A percentile compares a stretch with the other conserved stretches of the same genome.
These are phyloP conservation scores for Aspergillus sp. DNA, from an alignment of 2,329 filamentous ascomycete genomes.

Conservation along the genomic window DNA sequence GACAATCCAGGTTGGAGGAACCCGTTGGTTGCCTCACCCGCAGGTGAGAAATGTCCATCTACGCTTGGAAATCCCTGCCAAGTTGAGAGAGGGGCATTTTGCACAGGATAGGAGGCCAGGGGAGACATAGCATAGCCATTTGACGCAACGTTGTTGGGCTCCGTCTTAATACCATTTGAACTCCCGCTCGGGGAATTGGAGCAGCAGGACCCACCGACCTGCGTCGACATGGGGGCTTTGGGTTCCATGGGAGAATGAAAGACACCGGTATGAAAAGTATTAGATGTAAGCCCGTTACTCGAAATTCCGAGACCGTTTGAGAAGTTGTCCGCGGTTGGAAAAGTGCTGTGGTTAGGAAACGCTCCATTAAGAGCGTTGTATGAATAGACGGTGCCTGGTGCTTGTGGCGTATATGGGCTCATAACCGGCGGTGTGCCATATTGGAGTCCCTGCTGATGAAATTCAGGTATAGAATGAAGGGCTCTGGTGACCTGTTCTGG, in stretches of 20 bases:
- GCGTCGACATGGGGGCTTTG: not conserved
- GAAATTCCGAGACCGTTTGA: not conserved
- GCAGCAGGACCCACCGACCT: slow-evolving; percentile 30
- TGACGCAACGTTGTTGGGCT: not conserved
- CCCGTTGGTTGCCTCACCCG: not conserved
- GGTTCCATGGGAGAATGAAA: slow-evolving; percentile 13
- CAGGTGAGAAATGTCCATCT: slow-evolving; percentile 1
- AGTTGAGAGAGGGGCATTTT: not conserved
- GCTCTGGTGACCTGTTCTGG: slow-evolving; percentile 37
- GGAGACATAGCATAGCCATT: slow-evolving; percentile 8
- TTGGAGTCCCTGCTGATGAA: slow-evolving; percentile 21
- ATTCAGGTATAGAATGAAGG: slow-evolving; percentile 28
- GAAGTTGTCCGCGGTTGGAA: not conserved
- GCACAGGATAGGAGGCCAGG: not conserved
- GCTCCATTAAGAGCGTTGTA: slow-evolving; percentile 1
- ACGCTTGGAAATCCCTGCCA: slow-evolving; percentile 1
- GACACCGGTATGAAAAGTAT: slow-evolving; percentile 29
- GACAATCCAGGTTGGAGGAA: not conserved
- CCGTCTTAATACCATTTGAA: not conserved
- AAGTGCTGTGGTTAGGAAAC: not conserved
- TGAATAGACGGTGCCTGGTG: not conserved
- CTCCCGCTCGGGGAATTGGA: slow-evolving; percentile 14
- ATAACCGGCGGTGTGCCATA: slow-evolving; percentile 14
- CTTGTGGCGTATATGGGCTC: slow-evolving; percentile 13
- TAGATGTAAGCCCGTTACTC: not conserved